phyloP scores from a whole-genome alignment of 371 early-diverging fungal species.

The Smittium culicis region DNA sequence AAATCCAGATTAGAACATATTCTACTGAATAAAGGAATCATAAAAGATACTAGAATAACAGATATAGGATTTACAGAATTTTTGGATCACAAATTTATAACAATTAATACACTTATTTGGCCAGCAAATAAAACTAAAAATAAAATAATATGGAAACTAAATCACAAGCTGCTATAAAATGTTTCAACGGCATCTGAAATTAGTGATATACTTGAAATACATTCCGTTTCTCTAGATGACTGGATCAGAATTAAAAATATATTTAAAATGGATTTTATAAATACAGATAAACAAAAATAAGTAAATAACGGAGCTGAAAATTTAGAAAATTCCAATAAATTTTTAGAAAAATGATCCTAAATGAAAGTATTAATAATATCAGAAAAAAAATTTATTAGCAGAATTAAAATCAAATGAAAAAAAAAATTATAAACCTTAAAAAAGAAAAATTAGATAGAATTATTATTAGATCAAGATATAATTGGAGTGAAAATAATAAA shows the following conservation, averaged over 20 bases:
- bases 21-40: background rate
- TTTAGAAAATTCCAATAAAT: background rate
- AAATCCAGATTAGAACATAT: conserved; percentile 6
- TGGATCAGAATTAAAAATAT: background rate
- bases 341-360: too few species aligned
- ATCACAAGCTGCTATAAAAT: too few species aligned
- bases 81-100: conserved; percentile 3
- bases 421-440: too few species aligned
- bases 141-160: too few species aligned
- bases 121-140: background rate
- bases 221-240: background rate
- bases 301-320: background rate
- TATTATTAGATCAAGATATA: too few species aligned
- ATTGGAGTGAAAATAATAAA: background rate
- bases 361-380: too few species aligned
- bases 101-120: background rate
- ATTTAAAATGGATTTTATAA: background rate
- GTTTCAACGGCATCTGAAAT: background rate
- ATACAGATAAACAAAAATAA: background rate
- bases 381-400: too few species aligned
- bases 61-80: background rate
- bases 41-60: background rate
- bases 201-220: background rate
- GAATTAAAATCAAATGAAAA: too few species aligned
- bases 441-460: too few species aligned